These are phyloP conservation scores for Ophiosphaerella korrae DNA, from an alignment of 2,329 filamentous ascomycete genomes.

Conservation along the genomic window DNA sequence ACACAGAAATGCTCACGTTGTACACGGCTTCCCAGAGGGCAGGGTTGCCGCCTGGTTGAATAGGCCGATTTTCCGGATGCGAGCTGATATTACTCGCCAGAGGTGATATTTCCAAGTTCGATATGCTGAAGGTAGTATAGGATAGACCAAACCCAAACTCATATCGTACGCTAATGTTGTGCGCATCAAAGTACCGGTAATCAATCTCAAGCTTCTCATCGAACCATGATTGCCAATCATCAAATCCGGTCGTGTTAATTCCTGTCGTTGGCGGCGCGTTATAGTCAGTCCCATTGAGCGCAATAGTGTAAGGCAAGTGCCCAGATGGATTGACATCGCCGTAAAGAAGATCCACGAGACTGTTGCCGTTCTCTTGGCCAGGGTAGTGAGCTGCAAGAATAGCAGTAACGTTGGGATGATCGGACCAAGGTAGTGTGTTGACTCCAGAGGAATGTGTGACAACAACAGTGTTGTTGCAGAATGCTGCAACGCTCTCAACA, in stretches of 20 bases:
- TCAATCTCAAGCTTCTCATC: constrained; percentile 73
- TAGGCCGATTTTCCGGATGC: constrained; percentile 46
- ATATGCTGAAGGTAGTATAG: constrained; percentile 79
- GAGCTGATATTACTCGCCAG: constrained; percentile 65
- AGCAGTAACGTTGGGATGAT: constrained; percentile 51
- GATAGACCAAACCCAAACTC: constrained; percentile 78
- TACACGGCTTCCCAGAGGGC: constrained; percentile 71
- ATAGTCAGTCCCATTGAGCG: constrained; percentile 73
- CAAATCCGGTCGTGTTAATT: constrained; percentile 46
- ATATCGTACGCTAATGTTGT: constrained; percentile 69
- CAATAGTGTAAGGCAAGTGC: constrained; percentile 85
- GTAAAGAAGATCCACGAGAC: constrained; percentile 61
- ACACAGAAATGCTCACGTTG: constrained; percentile 68
- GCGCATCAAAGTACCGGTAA: constrained; percentile 74
- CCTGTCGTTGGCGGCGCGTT: constrained; percentile 47
- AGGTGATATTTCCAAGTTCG: constrained; percentile 63
- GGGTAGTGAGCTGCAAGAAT: constrained; percentile 51
- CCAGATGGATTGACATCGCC: constrained; percentile 79
- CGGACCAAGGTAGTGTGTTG: constrained; percentile 49
- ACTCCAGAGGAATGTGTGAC: constrained; percentile 53
- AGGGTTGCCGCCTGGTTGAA: constrained; percentile 53
- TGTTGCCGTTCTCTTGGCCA: constrained; percentile 50
- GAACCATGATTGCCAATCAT: constrained; percentile 59
- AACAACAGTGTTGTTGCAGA: constrained; percentile 59
- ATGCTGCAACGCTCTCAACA: constrained; percentile 52